phyloP scores from a whole-genome alignment of 1,139 yeast genomes.

The Kodamaea suecica region DNA sequence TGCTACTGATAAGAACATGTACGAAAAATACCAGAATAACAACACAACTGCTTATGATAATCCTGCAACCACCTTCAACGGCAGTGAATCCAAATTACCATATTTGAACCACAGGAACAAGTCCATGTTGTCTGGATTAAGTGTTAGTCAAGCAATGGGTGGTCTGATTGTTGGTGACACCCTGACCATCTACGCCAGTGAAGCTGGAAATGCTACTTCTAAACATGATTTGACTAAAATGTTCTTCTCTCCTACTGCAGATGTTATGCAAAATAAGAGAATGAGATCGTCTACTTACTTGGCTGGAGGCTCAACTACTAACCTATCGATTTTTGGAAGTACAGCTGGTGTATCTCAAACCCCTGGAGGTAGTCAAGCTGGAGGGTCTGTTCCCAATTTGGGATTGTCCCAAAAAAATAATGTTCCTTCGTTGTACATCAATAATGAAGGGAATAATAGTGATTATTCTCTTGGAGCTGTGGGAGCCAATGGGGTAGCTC shows the following conservation, averaged over 20 bases:
- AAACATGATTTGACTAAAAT: conserved; percentile 47
- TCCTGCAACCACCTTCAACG: conserved; percentile 17
- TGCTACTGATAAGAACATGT: conserved; percentile 30
- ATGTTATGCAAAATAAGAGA: conserved; percentile 54
- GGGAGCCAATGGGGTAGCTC: conserved; percentile 4
- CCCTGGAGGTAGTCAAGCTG: conserved; percentile 1
- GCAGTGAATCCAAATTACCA: conserved; percentile 36
- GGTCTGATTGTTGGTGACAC: conserved; percentile 36
- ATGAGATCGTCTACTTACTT: conserved; percentile 22
- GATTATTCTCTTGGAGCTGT: conserved; percentile 23
- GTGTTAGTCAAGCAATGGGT: conserved; percentile 13
- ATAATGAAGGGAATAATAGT: conserved; percentile 34
- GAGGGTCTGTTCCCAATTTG: conserved; percentile 24
- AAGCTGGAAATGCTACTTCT: conserved; percentile 32
- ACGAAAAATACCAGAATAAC: conserved; percentile 38
- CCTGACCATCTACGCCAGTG: conserved; percentile 38
- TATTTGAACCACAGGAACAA: conserved; percentile 22
- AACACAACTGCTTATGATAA: conserved; percentile 37
- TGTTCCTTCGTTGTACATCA: conserved; percentile 35
- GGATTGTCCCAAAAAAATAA: conserved; percentile 22
- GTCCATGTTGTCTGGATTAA: conserved; percentile 19
- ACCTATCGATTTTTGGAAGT: conserved; percentile 22
- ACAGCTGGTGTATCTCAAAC: conserved; percentile 11
- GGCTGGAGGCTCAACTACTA: conserved; percentile 21
- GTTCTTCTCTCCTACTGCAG: conserved; percentile 80